These are phyloP conservation scores for Aspergillus bridgeri DNA, from an alignment of 495 filamentous ascomycete genomes.

Conservation along the genomic window DNA sequence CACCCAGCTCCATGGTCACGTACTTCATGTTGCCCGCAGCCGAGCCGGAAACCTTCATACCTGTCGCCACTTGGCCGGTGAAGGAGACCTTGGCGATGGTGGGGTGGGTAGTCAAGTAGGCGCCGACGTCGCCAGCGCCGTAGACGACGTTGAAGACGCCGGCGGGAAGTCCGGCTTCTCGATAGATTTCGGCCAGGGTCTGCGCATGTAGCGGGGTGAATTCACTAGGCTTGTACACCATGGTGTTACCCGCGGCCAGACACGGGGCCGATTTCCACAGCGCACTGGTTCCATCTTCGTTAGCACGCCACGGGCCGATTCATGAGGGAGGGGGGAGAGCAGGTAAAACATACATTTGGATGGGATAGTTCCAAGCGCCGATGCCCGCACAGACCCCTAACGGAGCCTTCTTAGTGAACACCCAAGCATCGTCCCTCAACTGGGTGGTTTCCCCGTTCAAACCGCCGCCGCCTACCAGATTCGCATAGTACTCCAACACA, in stretches of 20 bases:
- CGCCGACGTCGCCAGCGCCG: conserved; percentile 67
- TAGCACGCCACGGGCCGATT: background rate
- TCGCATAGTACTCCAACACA: conserved; percentile 74
- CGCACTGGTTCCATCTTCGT: conserved; percentile 40
- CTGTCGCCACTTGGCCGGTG: conserved; percentile 77
- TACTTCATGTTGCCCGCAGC: conserved; percentile 79
- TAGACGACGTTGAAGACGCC: conserved; percentile 83
- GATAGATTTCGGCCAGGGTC: conserved; percentile 65
- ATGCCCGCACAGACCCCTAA: conserved; percentile 76
- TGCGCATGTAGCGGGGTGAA: conserved; percentile 71
- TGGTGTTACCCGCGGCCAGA: conserved; percentile 78
- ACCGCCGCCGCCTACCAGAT: conserved; percentile 64
- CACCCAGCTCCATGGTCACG: conserved; percentile 81
- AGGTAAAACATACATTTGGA: conserved; percentile 59
- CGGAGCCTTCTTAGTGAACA: conserved; percentile 71
- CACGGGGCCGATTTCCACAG: conserved; percentile 84
- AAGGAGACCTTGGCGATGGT: conserved; percentile 75
- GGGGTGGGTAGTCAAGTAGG: conserved; percentile 64
- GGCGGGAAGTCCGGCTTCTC: conserved; percentile 67
- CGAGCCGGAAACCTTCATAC: conserved; percentile 65
- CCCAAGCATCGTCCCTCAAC: conserved; percentile 65
- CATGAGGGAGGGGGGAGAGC: background rate
- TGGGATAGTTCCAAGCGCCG: conserved; percentile 83
- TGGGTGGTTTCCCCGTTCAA: conserved; percentile 67
- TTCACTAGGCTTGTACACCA: conserved; percentile 86